phyloP scores from a whole-genome alignment of 2,329 filamentous ascomycete species.

The Aspergillus sp. region DNA sequence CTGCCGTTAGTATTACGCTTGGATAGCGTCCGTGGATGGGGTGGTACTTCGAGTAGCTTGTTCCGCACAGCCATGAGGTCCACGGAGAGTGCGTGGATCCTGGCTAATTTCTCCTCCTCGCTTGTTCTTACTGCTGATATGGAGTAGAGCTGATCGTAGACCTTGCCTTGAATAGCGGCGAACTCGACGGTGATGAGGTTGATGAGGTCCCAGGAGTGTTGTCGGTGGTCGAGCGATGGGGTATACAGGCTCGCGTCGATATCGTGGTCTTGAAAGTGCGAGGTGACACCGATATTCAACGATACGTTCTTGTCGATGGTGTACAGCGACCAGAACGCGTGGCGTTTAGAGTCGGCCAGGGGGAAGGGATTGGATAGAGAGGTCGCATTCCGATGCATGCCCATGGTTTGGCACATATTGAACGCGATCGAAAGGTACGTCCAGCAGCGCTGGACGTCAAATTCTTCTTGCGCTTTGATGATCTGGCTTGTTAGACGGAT shows the following conservation, averaged over 20 bases:
- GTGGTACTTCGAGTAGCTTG: constrained; percentile 21
- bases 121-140: constrained; percentile 16
- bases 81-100: constrained; percentile 22
- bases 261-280: constrained; percentile 29
- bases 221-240: constrained; percentile 17
- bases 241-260: constrained; percentile 23
- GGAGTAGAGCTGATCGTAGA: constrained; percentile 27
- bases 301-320: constrained; percentile 29
- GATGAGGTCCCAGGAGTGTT: constrained; percentile 26
- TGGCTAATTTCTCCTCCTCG: constrained; percentile 12
- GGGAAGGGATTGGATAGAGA: constrained; percentile 14
- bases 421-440: constrained; percentile 25
- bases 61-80: constrained; percentile 24
- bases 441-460: constrained; percentile 25
- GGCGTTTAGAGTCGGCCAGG: constrained; percentile 22
- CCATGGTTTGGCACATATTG: constrained; percentile 25
- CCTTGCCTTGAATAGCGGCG: constrained; percentile 22
- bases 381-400: constrained; percentile 19
- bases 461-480: constrained; percentile 28
- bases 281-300: constrained; percentile 23
- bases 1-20: not conserved
- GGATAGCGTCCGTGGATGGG: not conserved
- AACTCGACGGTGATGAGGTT: constrained; percentile 23
- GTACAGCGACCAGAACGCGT: constrained; percentile 27
- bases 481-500: constrained; percentile 10